Conservation (phyloP, 1,284 basidiomycete species). For the Sanghuangporus weigelae region DNA sequence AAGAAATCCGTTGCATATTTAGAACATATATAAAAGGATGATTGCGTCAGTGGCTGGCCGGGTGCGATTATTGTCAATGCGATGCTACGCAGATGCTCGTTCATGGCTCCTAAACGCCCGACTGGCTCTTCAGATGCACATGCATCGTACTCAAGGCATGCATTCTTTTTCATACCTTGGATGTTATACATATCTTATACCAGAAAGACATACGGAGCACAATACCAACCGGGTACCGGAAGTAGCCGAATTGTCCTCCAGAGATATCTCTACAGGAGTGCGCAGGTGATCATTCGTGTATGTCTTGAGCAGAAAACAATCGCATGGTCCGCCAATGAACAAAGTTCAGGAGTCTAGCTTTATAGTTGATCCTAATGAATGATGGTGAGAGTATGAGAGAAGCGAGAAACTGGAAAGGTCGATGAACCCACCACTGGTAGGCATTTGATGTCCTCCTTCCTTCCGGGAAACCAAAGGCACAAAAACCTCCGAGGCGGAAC, state of each 20-base stretch:
- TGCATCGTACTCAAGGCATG: not conserved
- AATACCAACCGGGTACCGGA: not conserved
- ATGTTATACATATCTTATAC: not conserved
- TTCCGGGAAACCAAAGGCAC: not conserved
- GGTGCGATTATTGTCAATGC: not conserved
- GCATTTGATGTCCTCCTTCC: not conserved
- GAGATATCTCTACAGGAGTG: not conserved
- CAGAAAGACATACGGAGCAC: not conserved
- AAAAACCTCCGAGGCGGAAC: not conserved
- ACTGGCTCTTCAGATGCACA: not conserved
- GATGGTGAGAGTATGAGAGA: not conserved
- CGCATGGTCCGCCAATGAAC: not conserved
- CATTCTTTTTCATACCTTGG: not conserved
- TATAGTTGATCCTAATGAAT: not conserved
- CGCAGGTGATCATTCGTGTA: not conserved
- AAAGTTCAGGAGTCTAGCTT: conserved; percentile 3
- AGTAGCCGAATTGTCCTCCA: not conserved
- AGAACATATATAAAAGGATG: no score
- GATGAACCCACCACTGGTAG: not conserved
- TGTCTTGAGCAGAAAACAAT: not conserved
- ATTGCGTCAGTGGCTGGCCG: not conserved
- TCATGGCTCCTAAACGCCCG: not conserved
- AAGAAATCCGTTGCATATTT: not conserved
- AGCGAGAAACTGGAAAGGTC: not conserved
- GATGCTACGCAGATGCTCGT: not conserved